A percentile compares a stretch with the other conserved stretches of the same genome.
Evolutionary conservation across 2,329 filamentous ascomycete genomes (phyloP).

Genomic region (Zasmidium angulare): DNA sequence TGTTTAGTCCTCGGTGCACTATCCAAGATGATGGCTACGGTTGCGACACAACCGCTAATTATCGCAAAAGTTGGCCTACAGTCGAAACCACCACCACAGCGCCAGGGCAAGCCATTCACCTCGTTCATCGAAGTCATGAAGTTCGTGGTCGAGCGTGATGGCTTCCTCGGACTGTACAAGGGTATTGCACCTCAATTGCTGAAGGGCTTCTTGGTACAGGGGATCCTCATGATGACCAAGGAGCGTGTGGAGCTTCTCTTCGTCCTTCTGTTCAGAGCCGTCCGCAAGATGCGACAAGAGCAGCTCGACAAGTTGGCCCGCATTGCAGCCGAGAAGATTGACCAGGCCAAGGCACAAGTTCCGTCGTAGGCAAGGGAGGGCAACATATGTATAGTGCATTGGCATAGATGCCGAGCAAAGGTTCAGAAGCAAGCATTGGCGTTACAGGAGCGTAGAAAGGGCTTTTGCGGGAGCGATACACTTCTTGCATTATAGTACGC

Average conservation of each 20-base stretch:
- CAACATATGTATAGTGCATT: background rate
- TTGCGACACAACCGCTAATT: slow-evolving; percentile 91
- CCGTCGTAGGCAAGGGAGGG: background rate
- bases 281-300: slow-evolving; percentile 68
- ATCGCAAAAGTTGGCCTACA: slow-evolving; percentile 97
- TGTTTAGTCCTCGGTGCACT: slow-evolving; percentile 74
- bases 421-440: slow-evolving; percentile 6
- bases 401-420: background rate
- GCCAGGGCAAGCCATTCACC: slow-evolving; percentile 88
- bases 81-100: slow-evolving; percentile 80
- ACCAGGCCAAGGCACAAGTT: slow-evolving; percentile 38
- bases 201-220: slow-evolving; percentile 91
- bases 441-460: slow-evolving; percentile 12
- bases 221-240: slow-evolving; percentile 98
- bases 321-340: slow-evolving; percentile 59
- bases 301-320: slow-evolving; percentile 68
- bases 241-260: slow-evolving; percentile 91
- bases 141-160: slow-evolving; percentile 89
- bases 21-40: slow-evolving; percentile 88
- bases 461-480: slow-evolving; percentile 5
- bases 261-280: slow-evolving; percentile 78
- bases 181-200: slow-evolving; percentile 91
- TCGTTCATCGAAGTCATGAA: slow-evolving; percentile 92
- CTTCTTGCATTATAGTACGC: background rate
- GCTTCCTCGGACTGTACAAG: slow-evolving; percentile 83